phyloP scores from a whole-genome alignment of 768 basidiomycete genomes.

The Termitomyces sp. region DNA sequence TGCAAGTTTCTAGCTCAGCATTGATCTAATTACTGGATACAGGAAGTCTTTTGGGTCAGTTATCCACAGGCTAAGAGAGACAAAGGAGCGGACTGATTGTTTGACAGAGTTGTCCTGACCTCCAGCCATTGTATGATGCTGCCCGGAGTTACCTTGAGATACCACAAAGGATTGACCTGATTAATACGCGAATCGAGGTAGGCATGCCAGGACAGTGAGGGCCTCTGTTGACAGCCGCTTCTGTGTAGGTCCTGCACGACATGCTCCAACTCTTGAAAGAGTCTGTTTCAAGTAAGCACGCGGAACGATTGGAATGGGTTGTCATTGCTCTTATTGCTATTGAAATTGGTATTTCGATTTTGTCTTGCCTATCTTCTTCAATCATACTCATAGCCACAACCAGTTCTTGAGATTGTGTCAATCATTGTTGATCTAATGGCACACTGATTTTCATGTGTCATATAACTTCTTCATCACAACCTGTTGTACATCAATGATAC shows the following conservation, averaged over 20 bases:
- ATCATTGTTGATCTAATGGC: slow-evolving; percentile 84
- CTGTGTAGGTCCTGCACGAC: slow-evolving; percentile 82
- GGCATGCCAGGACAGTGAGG: slow-evolving; percentile 18
- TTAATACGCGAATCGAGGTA: slow-evolving; percentile 93
- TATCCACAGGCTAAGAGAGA: neutral
- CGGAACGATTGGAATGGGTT: slow-evolving; percentile 89
- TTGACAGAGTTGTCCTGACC: slow-evolving; percentile 83
- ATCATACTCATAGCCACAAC: neutral
- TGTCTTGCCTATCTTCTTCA: neutral
- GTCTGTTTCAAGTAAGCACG: slow-evolving; percentile 86
- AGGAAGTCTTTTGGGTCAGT: slow-evolving; percentile 92
- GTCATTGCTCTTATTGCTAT: slow-evolving; percentile 89
- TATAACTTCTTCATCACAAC: neutral
- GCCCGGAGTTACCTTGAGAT: slow-evolving; percentile 94
- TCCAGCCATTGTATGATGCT: slow-evolving; percentile 93
- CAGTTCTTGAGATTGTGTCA: slow-evolving; percentile 87
- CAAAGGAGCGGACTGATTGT: slow-evolving; percentile 4
- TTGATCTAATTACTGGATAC: slow-evolving; percentile 5
- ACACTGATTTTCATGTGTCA: slow-evolving; percentile 20
- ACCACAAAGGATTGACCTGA: slow-evolving; percentile 86
- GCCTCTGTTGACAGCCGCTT: slow-evolving; percentile 3
- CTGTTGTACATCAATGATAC: neutral
- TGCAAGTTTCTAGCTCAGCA: neutral
- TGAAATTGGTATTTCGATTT: slow-evolving; percentile 63
- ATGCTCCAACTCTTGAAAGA: slow-evolving; percentile 96